A percentile compares a stretch with the other conserved stretches of the same genome.
These are phyloP conservation scores for Cryptococcus hybrid DNA, from an alignment of 1,284 basidiomycete species.

Conservation along the genomic window DNA sequence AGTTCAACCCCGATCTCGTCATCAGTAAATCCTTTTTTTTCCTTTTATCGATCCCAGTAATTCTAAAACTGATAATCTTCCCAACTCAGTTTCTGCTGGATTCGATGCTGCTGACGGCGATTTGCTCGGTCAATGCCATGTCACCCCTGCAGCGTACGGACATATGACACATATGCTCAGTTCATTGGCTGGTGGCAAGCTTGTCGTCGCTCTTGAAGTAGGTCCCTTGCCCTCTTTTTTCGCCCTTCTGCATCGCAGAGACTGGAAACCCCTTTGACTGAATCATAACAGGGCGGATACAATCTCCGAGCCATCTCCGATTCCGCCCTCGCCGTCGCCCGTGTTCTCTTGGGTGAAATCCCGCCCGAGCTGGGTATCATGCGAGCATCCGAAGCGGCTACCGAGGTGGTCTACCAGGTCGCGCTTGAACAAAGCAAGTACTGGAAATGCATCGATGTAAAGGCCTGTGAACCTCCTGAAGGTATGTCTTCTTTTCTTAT, in stretches of 20 bases:
- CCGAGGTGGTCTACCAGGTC: conserved; percentile 83
- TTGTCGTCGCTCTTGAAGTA: conserved; percentile 94
- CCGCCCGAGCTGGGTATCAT: conserved; percentile 67
- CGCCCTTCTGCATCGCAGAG: background rate
- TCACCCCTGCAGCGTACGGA: conserved; percentile 91
- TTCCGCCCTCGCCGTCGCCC: conserved; percentile 82
- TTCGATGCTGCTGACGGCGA: conserved; percentile 97
- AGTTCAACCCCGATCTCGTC: conserved; percentile 93
- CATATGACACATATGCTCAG: conserved; percentile 98
- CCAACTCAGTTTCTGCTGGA: conserved; percentile 80
- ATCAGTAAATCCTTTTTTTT: conserved; percentile 64
- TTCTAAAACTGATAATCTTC: conserved; percentile 3
- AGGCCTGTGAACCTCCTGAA: conserved; percentile 69
- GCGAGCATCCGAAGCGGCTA: conserved; percentile 71
- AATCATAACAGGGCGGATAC: conserved; percentile 76
- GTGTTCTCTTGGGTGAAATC: conserved; percentile 79
- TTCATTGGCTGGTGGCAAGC: conserved; percentile 80
- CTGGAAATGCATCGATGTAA: conserved; percentile 82
- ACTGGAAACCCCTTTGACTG: background rate
- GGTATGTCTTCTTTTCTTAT: conserved; percentile 20
- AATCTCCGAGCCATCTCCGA: conserved; percentile 84
- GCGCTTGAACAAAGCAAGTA: conserved; percentile 81
- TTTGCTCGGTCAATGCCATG: conserved; percentile 82
- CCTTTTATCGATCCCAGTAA: background rate
- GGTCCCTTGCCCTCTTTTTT: background rate